Percentiles rank a stretch among this genome's conserved stretches.
Evolutionary conservation across 2,329 filamentous ascomycete species (phyloP).

Genomic region (Pseudopyricularia cyperi): DNA sequence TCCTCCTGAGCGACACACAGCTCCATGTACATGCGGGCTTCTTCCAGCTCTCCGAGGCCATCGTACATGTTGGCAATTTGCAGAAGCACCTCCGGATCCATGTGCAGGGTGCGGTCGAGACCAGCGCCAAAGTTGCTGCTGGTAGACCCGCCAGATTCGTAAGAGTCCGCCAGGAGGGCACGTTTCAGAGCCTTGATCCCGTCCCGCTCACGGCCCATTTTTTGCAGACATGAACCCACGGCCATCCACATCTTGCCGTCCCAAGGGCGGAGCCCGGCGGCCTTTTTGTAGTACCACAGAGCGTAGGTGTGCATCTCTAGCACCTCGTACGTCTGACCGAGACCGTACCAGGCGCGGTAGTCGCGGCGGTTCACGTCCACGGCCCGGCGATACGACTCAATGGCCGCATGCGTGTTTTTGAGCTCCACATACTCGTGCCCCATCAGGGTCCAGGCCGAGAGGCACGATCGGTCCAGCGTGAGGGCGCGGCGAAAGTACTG

Average conservation of each 20-base stretch:
- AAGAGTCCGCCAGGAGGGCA: slow-evolving; percentile 75
- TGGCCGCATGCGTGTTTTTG: slow-evolving; percentile 96
- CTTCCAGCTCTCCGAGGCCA: slow-evolving; percentile 59
- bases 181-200: slow-evolving; percentile 93
- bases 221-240: slow-evolving; percentile 80
- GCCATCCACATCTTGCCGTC: slow-evolving; percentile 99
- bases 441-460: slow-evolving; percentile 97
- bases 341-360: slow-evolving; percentile 94
- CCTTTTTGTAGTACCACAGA: slow-evolving; percentile 94
- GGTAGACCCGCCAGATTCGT: slow-evolving; percentile 42
- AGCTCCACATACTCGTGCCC: slow-evolving; percentile 97
- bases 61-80: slow-evolving; percentile 89
- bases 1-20: slow-evolving; percentile 87
- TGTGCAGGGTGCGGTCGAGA: slow-evolving; percentile 37
- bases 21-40: slow-evolving; percentile 91
- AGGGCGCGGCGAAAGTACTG: slow-evolving; percentile 93
- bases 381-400: slow-evolving; percentile 89
- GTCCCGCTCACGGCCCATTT: slow-evolving; percentile 75
- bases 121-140: slow-evolving; percentile 36
- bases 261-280: slow-evolving; percentile 83
- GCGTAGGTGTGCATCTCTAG: slow-evolving; percentile 97
- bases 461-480: slow-evolving; percentile 77
- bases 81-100: slow-evolving; percentile 83
- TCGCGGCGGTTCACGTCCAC: slow-evolving; percentile 94
- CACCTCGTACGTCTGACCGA: slow-evolving; percentile 94